Conservation (phyloP, 2,329 filamentous ascomycete species). For the Lithohypha guttulata region DNA sequence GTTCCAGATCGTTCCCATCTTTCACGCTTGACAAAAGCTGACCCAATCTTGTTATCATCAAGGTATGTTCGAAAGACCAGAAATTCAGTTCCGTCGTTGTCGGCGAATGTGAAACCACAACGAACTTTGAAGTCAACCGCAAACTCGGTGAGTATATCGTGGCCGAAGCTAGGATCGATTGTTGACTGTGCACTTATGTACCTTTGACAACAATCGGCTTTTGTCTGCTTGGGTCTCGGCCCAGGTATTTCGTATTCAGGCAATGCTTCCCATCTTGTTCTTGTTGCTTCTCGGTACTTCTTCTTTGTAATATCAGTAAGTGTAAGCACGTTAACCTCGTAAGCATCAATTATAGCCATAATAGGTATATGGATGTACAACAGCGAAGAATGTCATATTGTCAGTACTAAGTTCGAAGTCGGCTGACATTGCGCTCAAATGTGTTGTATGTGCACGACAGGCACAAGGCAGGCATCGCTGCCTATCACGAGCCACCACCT, state of each 20-base stretch:
- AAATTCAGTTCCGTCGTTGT: constrained; percentile 12
- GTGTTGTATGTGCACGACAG: background rate
- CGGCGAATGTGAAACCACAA: constrained; percentile 12
- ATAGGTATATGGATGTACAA: background rate
- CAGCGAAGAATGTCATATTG: background rate
- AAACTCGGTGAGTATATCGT: constrained; percentile 1
- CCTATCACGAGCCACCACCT: constrained; percentile 7
- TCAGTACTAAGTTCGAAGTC: background rate
- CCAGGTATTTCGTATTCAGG: background rate
- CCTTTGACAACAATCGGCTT: constrained; percentile 1
- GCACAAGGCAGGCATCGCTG: constrained; percentile 2
- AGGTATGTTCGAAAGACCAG: constrained; percentile 9
- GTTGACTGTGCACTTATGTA: constrained; percentile 2
- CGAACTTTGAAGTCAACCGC: constrained; percentile 10
- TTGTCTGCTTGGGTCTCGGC: background rate
- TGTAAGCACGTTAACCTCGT: constrained; percentile 3
- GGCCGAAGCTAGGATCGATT: background rate
- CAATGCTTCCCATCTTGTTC: background rate
- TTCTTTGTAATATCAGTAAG: background rate
- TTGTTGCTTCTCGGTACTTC: background rate
- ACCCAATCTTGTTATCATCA: constrained; percentile 5
- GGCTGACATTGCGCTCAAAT: background rate
- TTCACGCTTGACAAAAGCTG: constrained; percentile 6
- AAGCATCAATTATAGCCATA: constrained; percentile 6
- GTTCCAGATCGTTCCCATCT: constrained; percentile 5